A percentile compares a stretch with the other conserved stretches of the same genome.
phyloP scores from a whole-genome alignment of 1,284 basidiomycete genomes.

The Mycosarcoma mackinlayi region DNA sequence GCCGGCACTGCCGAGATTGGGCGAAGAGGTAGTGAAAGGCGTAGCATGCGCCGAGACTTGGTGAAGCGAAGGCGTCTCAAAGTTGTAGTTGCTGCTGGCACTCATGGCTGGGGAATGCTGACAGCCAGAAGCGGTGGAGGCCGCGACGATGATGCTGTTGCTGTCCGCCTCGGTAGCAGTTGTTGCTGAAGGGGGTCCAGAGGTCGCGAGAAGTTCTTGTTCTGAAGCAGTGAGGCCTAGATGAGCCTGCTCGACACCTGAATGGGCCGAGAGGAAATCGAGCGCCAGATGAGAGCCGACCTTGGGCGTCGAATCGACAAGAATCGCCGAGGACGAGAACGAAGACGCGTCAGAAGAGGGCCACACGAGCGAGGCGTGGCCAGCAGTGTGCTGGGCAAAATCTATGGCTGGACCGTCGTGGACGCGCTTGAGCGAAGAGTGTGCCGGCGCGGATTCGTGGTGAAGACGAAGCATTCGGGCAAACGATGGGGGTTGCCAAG shows the following conservation, averaged over 20 bases:
- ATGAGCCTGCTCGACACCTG: conserved; percentile 15
- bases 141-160: conserved; percentile 5
- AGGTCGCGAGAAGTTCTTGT: neutral
- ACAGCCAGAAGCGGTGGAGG: conserved; percentile 13
- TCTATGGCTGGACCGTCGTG: too few relatives aligned
- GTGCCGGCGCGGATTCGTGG: conserved; percentile 31
- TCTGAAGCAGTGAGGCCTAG: conserved; percentile 18
- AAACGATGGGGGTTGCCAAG: conserved; percentile 1
- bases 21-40: conserved; percentile 28
- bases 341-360: conserved; percentile 1
- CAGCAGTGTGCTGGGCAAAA: conserved; percentile 3
- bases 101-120: conserved; percentile 38
- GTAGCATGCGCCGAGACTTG: conserved; percentile 25
- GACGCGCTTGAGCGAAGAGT: conserved; percentile 29
- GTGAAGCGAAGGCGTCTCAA: conserved; percentile 32
- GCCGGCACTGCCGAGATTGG: conserved; percentile 23
- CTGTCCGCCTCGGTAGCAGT: conserved; percentile 6
- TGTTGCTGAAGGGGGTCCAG: conserved; percentile 6
- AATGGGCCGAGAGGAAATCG: conserved; percentile 13
- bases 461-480: conserved; percentile 41
- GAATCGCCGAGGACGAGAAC: neutral
- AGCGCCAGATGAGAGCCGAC: conserved; percentile 20
- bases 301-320: conserved; percentile 28
- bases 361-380: conserved; percentile 21
- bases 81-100: conserved; percentile 32